Conservation (phyloP, 208 protist species). For the Trypanosoma avium region DNA sequence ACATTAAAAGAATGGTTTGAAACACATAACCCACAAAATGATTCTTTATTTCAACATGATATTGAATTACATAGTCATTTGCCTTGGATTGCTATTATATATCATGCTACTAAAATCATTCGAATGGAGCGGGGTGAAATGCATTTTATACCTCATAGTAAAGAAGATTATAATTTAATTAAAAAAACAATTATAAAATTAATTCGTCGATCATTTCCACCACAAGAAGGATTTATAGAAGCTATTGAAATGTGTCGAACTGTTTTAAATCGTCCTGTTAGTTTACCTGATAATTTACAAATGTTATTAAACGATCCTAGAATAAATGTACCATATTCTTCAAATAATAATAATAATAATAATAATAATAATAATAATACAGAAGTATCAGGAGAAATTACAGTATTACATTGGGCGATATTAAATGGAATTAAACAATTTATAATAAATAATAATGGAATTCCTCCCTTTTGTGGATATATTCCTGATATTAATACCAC, state of each 20-base stretch:
- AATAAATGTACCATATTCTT: slow-evolving; percentile 4
- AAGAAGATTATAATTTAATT: slow-evolving; percentile 15
- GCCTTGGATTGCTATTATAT: slow-evolving; percentile 86
- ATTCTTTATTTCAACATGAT: slow-evolving; percentile 39
- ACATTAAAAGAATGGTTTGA: slow-evolving; percentile 66
- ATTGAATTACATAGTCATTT: slow-evolving; percentile 71
- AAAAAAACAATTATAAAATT: slow-evolving; percentile 8
- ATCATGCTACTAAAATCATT: slow-evolving; percentile 63
- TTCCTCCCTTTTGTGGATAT: slow-evolving; percentile 85
- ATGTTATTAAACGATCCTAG: slow-evolving; percentile 37
- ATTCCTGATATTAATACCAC: slow-evolving; percentile 96
- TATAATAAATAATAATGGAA: slow-evolving; percentile 15
- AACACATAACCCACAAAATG: slow-evolving; percentile 50
- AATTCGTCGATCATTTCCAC: slow-evolving; percentile 26
- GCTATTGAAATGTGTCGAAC: slow-evolving; percentile 52
- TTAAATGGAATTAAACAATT: slow-evolving; percentile 33
- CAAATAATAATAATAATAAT: neutral
- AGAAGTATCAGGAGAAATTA: slow-evolving; percentile 23
- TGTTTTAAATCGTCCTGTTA: slow-evolving; percentile 42
- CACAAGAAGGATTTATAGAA: slow-evolving; percentile 61
- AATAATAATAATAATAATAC: neutral
- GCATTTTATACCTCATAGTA: slow-evolving; percentile 13
- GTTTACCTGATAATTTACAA: slow-evolving; percentile 24
- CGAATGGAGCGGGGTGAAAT: slow-evolving; percentile 10
- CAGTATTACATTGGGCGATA: slow-evolving; percentile 33